Base-by-base conservation (phyloP, 83 land plant species). In the Picea mariana region DNA sequence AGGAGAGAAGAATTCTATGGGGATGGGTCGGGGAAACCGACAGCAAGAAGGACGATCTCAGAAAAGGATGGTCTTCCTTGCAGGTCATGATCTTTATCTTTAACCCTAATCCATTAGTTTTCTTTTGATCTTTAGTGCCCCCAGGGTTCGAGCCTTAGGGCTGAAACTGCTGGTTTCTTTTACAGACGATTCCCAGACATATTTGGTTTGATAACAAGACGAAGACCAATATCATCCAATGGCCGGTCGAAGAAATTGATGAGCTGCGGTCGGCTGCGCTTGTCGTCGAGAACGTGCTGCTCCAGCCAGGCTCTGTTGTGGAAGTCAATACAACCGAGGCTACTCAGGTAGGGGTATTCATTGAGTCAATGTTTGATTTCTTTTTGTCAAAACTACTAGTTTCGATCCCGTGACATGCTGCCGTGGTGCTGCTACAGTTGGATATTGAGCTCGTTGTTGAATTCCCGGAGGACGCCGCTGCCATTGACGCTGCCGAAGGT, bases 11-110 rank as follows among this genome's bases (percentile, higher is more conserved):
- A 40, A 84, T 97, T 9, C 83, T 94, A 42, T 95, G 95, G 95
- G 97, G 99, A 13, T 97, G 98, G 98, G 84, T 90, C 27, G 86
- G 86, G 23, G 99, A 97, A 83, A 87, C 95, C 16, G 97, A 97
- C 80, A 88, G 89, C 82, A 90, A 90, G 80, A 11, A 18, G 69
- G 88, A 87, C 3, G 99, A 97, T 85, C 75, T 94, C 17, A 38
- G 49, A 62, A 97, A 95, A 85, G 99, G 98, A 7, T 97, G 99
- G 99, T 88, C 98, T 18, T 96, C 97, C 1, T 61, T 97, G 26
- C 90, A 87, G 95, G 97, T 97, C 84, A 40, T n/a, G 2, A 27
- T 60, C 16, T 58, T 64, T 64, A 18, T 21, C 49, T 47, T 47
- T 47, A 47, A 47, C 49, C 49, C 49, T 47, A 47, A 47, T 47